A percentile compares a stretch with the other conserved stretches of the same genome.
phyloP scores from a whole-genome alignment of 129 eudicot genomes.

The Flaveria robusta region DNA sequence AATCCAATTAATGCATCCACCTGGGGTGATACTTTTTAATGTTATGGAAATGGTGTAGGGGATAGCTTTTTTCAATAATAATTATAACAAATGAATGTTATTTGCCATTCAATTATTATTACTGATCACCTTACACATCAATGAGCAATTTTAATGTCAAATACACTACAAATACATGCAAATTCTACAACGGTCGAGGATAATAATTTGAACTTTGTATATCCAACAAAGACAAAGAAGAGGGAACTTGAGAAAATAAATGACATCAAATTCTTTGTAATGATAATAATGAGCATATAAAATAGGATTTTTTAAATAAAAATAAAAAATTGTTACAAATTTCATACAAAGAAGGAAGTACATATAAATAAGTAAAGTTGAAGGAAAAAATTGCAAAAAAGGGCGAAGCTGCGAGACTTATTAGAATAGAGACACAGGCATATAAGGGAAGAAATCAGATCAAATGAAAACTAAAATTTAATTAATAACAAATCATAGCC shows the following conservation, averaged over 20 bases:
- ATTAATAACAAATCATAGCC: background rate
- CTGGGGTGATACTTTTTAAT: conserved; percentile 67
- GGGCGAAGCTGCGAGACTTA: no score
- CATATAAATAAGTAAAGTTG: no score
- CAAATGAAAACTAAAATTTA: no score
- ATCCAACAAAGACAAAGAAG: background rate
- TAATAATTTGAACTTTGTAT: background rate
- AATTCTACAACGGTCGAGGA: background rate
- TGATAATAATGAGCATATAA: background rate
- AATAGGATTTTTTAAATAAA: no score
- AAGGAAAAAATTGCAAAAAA: no score
- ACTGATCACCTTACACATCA: background rate
- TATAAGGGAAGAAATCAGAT: no score
- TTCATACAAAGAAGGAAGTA: no score
- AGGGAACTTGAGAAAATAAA: background rate
- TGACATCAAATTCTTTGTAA: background rate
- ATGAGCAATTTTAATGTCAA: no score
- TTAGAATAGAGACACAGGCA: no score
- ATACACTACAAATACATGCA: background rate
- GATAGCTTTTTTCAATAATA: background rate
- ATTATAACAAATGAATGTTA: background rate
- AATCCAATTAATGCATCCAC: conserved; percentile 92
- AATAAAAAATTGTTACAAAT: no score
- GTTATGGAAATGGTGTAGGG: conserved; percentile 36
- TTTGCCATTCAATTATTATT: background rate